Evolutionary conservation across 257 asterid species (phyloP).

Genomic region (Plantago ovata): DNA sequence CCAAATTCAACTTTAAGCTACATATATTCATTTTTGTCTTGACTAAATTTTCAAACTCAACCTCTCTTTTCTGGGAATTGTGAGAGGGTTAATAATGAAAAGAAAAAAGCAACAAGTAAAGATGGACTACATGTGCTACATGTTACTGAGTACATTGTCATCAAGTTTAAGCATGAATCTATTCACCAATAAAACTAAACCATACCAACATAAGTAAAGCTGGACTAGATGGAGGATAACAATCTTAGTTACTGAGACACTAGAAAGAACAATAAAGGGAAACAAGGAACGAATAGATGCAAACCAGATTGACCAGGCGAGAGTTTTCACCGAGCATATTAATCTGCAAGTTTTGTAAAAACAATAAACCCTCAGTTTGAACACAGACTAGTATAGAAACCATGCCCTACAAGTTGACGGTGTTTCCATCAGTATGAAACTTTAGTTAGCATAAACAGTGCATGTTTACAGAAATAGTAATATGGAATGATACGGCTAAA

Average conservation of each 20-base stretch:
- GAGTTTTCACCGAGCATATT: slow-evolving; percentile 66
- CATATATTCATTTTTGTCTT: neutral
- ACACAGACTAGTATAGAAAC: neutral
- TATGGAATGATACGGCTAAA: no score
- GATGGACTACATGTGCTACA: no score
- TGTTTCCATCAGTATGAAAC: no score
- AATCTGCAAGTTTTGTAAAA: slow-evolving; percentile 53
- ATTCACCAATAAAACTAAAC: neutral
- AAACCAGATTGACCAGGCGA: slow-evolving; percentile 88
- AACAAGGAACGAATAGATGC: slow-evolving; percentile 21
- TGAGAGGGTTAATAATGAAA: no score
- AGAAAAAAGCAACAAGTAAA: no score
- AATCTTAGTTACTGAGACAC: slow-evolving; percentile 2
- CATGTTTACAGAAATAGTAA: no score
- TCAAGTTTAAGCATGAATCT: neutral
- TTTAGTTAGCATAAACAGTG: no score
- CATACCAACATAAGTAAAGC: neutral
- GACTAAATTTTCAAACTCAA: neutral
- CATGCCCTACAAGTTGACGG: neutral
- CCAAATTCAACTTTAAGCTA: neutral
- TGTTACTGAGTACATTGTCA: neutral
- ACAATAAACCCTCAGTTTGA: slow-evolving; percentile 24
- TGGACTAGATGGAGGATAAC: neutral
- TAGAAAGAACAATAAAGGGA: slow-evolving; percentile 11
- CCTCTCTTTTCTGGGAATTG: neutral